These are phyloP conservation scores for Agaricales sp. DNA, from an alignment of 1,284 basidiomycete species.

Conservation along the genomic window DNA sequence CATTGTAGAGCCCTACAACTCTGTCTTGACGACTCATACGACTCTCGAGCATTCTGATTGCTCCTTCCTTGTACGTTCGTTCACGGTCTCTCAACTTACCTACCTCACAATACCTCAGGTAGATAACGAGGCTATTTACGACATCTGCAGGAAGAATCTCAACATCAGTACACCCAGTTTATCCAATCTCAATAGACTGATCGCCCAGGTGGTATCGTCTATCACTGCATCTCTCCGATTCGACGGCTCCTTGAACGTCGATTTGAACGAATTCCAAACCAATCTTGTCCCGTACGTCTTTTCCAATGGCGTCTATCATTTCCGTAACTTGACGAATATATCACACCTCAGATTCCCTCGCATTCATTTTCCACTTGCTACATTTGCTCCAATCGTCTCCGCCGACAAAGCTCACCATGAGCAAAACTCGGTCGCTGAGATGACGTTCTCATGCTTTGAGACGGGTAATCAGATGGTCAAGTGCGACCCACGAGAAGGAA, in stretches of 20 bases:
- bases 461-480: conserved; percentile 88
- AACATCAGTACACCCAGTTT: conserved; percentile 74
- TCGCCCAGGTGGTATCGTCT: conserved; percentile 86
- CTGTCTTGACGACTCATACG: conserved; percentile 96
- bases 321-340: conserved; percentile 20
- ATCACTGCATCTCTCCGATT: conserved; percentile 58
- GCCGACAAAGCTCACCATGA: conserved; percentile 77
- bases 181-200: conserved; percentile 83
- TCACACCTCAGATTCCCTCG: conserved; percentile 59
- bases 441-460: conserved; percentile 93
- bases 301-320: conserved; percentile 5
- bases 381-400: conserved; percentile 85
- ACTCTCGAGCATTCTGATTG: conserved; percentile 99
- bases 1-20: conserved; percentile 99
- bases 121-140: conserved; percentile 93
- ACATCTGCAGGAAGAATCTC: conserved; percentile 89
- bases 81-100: conserved; percentile 7
- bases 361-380: conserved; percentile 90
- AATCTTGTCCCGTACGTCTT: conserved; percentile 66
- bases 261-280: conserved; percentile 91
- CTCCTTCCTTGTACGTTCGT: conserved; percentile 80
- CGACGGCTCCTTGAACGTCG: conserved; percentile 86
- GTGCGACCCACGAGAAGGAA: conserved; percentile 74
- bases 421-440: conserved; percentile 88
- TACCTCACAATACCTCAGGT: conserved; percentile 34